Base-by-base conservation (phyloP, 306 rosid genomes). In the Sesbania bispinosa region DNA sequence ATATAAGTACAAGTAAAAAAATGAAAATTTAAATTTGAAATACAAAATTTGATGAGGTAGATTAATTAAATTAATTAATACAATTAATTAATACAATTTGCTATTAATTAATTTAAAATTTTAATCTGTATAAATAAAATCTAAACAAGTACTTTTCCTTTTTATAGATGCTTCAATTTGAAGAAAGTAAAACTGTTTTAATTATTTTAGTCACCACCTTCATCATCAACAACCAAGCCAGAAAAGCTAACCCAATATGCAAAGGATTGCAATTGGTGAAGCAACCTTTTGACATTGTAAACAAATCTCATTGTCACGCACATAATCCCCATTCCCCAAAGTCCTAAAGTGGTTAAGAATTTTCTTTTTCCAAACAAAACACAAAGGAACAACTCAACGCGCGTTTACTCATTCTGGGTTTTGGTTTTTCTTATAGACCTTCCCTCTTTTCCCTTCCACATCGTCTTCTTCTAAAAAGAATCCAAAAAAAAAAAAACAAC, bases 201-300 rank as follows among this genome's bases (percentile, higher is more conserved):
- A 10, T 7, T 39, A 50, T 23, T 38, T 7, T 5, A 53, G 15
- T 9, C 59, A 13, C 7, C 47, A 71, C 18, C 26, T n/a, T 39
- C 30, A 2, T 26, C n/a, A 35, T 10, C 9, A n/a, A 48, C 0
- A 46, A 26, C 3, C 24, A 51, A 39, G 53, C 76, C 67, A 6
- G 57, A 72, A 59, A 46, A 1, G 60, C n/a, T 67, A 62, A 27
- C 61, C 29, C 7, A 74, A 43, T 6, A 47, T 14, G 36, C 51
- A 51, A 62, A 60, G 1, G 39, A 18, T 13, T 43, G 46, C 36
- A 59, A 77, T 75, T 75, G 84, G 62, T 43, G 77, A 69, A 69
- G 35, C 63, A 14, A 69, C 5, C 51, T 9, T 36, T 80, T 80
- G 81, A 80, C 74, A 75, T 19, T 29, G 64, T 69, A 75, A 75